Conservation (phyloP, 306 rosid species). For the Casuarina cunninghamiana region DNA sequence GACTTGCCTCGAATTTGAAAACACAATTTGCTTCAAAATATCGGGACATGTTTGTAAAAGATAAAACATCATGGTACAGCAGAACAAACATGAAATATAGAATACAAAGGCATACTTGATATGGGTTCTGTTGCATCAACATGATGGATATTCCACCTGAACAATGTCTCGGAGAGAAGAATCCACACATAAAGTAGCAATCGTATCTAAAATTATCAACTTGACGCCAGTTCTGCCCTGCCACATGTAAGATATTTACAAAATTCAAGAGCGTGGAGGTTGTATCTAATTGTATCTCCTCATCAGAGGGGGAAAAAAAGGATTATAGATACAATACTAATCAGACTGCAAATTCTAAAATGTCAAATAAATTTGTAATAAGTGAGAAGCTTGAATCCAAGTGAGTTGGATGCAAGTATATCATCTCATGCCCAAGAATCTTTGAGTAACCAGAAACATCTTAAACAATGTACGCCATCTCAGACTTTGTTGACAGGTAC, state of each 20-base stretch:
- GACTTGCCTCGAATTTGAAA: constrained; percentile 52
- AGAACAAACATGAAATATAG: neutral
- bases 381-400: neutral
- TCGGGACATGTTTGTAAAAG: neutral
- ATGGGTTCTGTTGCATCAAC: constrained; percentile 75
- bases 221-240: constrained; percentile 98
- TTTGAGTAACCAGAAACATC: neutral
- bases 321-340: neutral
- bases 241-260: constrained; percentile 45
- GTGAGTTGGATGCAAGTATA: neutral
- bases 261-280: constrained; percentile 17
- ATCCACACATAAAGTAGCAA: constrained; percentile 75
- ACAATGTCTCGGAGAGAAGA: constrained; percentile 69
- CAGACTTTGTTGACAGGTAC: neutral
- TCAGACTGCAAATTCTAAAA: neutral
- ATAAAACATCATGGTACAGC: neutral
- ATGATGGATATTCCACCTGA: constrained; percentile 71
- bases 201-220: constrained; percentile 70
- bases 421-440: neutral
- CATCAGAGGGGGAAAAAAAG: neutral
- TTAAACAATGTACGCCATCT: neutral
- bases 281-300: neutral
- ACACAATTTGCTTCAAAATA: constrained; percentile 4
- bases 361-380: neutral
- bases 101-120: constrained; percentile 44